Conservation (phyloP, 192 early-diverging fungal genomes). For the Backusella tuberculispora region DNA sequence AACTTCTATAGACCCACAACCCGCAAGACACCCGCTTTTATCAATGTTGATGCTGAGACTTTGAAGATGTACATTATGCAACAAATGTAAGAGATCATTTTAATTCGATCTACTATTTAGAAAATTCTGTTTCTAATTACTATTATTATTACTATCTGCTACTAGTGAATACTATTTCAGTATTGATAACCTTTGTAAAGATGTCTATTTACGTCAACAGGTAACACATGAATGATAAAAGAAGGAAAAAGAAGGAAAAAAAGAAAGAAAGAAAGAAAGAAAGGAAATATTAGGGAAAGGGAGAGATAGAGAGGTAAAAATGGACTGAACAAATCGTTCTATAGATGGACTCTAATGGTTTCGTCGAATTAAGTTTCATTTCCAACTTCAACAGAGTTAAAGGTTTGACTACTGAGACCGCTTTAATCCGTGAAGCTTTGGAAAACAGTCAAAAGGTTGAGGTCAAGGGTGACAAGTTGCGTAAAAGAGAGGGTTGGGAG, state of each 20-base stretch:
- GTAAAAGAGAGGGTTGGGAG: constrained; percentile 83
- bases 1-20: neutral
- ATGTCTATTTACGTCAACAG: constrained; percentile 85
- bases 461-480: constrained; percentile 50
- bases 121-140: neutral
- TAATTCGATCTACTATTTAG: neutral
- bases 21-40: constrained; percentile 26
- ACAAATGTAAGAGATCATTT: constrained; percentile 55
- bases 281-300: neutral
- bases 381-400: constrained; percentile 91
- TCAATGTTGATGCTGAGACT: constrained; percentile 46
- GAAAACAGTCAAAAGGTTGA: constrained; percentile 44
- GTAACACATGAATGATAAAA: constrained; percentile 18
- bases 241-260: no score
- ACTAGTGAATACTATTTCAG: constrained; percentile 95
- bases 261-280: neutral
- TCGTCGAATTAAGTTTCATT: constrained; percentile 77
- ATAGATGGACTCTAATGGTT: constrained; percentile 91
- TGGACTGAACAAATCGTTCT: constrained; percentile 18
- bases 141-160: neutral
- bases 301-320: neutral
- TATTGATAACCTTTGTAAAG: constrained; percentile 95
- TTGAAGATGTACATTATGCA: constrained; percentile 62
- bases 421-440: constrained; percentile 63
- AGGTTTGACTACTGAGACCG: constrained; percentile 65